These are phyloP conservation scores for Cutaneotrichosporon cyanovorans DNA, from an alignment of 1,284 basidiomycete species.

Conservation along the genomic window DNA sequence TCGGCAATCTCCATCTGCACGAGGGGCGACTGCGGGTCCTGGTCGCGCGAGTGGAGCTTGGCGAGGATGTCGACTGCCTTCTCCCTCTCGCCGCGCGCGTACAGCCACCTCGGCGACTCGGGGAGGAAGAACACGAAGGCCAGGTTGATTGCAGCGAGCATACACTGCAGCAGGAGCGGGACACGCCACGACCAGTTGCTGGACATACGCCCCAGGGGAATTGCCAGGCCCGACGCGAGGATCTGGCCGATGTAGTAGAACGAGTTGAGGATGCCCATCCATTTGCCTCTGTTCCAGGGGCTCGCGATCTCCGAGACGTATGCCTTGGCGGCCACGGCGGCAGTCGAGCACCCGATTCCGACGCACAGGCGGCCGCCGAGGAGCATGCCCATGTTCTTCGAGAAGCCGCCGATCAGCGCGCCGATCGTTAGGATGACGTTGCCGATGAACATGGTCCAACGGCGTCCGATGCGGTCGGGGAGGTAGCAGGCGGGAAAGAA, in stretches of 20 bases:
- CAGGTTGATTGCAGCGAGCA: slow-evolving; percentile 50
- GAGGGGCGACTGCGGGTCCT: slow-evolving; percentile 51
- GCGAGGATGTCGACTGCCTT: slow-evolving; percentile 18
- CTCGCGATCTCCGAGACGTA: slow-evolving; percentile 53
- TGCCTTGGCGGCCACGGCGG: slow-evolving; percentile 49
- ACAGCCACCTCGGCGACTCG: slow-evolving; percentile 50
- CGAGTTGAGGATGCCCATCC: slow-evolving; percentile 13
- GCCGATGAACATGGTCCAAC: slow-evolving; percentile 53
- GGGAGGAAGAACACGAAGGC: slow-evolving; percentile 45
- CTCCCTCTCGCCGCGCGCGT: slow-evolving; percentile 17
- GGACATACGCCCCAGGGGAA: slow-evolving; percentile 49
- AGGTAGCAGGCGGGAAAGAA: slow-evolving; percentile 43
- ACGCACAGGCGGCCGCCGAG: slow-evolving; percentile 53
- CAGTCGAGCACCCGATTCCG: slow-evolving; percentile 43
- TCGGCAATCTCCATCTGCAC: slow-evolving; percentile 53
- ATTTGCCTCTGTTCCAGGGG: slow-evolving; percentile 51
- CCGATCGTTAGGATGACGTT: slow-evolving; percentile 51
- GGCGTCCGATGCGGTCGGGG: slow-evolving; percentile 53
- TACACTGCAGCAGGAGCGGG: slow-evolving; percentile 50
- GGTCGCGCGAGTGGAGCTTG: slow-evolving; percentile 49
- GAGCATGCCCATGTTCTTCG: slow-evolving; percentile 48
- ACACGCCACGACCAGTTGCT: slow-evolving; percentile 52
- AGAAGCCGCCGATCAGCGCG: slow-evolving; percentile 51
- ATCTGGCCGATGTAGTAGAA: slow-evolving; percentile 47
- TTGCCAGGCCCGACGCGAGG: slow-evolving; percentile 51